Conservation (phyloP, 2,329 filamentous ascomycete genomes). For the Ophiostoma fasciatum region DNA sequence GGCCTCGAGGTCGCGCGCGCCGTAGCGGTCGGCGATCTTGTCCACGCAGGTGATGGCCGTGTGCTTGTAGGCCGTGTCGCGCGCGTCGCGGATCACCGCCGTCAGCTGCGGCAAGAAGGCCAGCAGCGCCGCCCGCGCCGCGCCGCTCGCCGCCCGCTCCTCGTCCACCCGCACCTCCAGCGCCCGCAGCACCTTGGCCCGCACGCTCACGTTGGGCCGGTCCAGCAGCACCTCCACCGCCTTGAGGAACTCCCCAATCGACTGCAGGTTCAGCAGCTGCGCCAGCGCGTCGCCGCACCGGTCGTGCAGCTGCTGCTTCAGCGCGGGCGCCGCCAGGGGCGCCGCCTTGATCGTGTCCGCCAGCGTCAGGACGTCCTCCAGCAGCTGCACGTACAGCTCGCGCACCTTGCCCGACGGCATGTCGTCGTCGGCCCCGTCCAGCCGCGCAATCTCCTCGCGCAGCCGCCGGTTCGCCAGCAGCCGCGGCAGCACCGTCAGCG, state of each 20-base stretch:
- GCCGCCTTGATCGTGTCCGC: constrained; percentile 45
- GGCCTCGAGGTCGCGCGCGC: constrained; percentile 71
- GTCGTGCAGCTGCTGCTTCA: constrained; percentile 33
- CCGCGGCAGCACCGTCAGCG: constrained; percentile 41
- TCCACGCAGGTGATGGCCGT: constrained; percentile 82
- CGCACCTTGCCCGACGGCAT: constrained; percentile 53
- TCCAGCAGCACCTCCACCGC: constrained; percentile 72
- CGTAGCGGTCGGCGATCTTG: constrained; percentile 87
- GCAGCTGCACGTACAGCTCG: constrained; percentile 51
- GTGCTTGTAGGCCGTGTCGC: constrained; percentile 63
- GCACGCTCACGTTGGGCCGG: constrained; percentile 57
- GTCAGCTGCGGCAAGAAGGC: constrained; percentile 69
- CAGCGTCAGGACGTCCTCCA: constrained; percentile 51
- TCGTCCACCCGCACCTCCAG: constrained; percentile 66
- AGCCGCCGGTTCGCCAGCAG: constrained; percentile 44
- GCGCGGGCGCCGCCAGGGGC: not conserved
- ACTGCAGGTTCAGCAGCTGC: constrained; percentile 69
- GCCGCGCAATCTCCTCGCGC: constrained; percentile 36
- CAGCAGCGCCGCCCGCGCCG: constrained; percentile 56
- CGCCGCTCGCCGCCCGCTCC: constrained; percentile 52
- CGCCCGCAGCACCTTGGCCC: constrained; percentile 65
- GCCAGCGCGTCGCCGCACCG: constrained; percentile 58
- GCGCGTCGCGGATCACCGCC: constrained; percentile 56
- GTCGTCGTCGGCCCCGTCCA: constrained; percentile 48
- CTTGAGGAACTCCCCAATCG: constrained; percentile 77